phyloP scores from a whole-genome alignment of 441 rosid species.

The Capsella rubella region DNA sequence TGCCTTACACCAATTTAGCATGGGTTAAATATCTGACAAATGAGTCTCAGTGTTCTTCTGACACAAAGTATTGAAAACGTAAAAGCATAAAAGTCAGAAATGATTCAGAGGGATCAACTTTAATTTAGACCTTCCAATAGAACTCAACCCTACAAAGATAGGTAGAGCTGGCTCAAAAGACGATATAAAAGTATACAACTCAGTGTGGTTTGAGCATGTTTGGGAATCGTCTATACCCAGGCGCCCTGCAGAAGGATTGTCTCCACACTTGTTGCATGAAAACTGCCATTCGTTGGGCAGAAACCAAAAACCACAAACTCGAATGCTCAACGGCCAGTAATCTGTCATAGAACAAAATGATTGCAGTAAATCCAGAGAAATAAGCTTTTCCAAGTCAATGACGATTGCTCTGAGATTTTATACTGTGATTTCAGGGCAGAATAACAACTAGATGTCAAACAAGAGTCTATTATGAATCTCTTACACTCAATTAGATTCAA shows the following conservation, averaged over 20 bases:
- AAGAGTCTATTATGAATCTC: background rate
- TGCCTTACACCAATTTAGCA: background rate
- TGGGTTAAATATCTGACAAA: background rate
- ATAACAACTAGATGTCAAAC: background rate
- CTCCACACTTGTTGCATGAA: conserved; percentile 74
- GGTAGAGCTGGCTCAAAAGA: conserved; percentile 54
- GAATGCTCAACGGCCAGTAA: conserved; percentile 84
- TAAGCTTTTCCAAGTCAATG: conserved; percentile 21
- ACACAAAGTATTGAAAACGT: background rate
- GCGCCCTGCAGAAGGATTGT: conserved; percentile 47
- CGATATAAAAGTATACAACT: conserved; percentile 59
- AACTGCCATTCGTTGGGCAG: conserved; percentile 86
- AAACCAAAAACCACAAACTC: conserved; percentile 91
- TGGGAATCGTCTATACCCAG: conserved; percentile 42
- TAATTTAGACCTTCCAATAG: conserved; percentile 78
- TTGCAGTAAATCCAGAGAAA: conserved; percentile 21
- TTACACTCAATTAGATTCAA: background rate
- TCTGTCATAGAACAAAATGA: conserved; percentile 52
- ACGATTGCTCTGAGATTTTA: background rate
- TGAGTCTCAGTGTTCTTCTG: background rate
- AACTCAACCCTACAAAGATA: conserved; percentile 79
- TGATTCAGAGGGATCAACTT: conserved; percentile 19
- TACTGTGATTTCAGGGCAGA: conserved; percentile 5
- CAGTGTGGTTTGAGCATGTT: conserved; percentile 66
- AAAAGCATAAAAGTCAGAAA: background rate